These are phyloP conservation scores for Bjerkandera adusta DNA, from an alignment of 1,284 basidiomycete species.

Conservation along the genomic window DNA sequence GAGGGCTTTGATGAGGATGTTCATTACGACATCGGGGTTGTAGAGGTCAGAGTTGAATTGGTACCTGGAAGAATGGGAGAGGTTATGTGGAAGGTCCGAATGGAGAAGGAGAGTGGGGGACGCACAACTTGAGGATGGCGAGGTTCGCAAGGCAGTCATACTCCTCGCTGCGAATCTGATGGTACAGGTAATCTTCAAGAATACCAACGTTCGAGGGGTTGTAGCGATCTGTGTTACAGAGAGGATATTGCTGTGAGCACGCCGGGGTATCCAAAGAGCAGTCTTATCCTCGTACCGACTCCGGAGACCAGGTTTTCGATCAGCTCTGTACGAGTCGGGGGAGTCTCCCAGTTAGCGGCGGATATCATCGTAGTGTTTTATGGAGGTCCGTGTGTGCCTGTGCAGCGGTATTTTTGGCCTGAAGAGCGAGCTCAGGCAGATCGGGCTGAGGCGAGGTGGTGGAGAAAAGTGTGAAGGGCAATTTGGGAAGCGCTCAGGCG, in stretches of 20 bases:
- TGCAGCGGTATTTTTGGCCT: too few species aligned
- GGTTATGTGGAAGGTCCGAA: not conserved
- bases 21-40: conserved; percentile 90
- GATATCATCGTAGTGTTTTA: too few species aligned
- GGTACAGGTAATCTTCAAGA: conserved; percentile 92
- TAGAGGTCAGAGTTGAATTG: conserved; percentile 95
- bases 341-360: conserved; percentile 64
- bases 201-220: conserved; percentile 92
- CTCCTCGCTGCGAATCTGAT: conserved; percentile 86
- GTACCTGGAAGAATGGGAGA: conserved; percentile 59
- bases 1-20: conserved; percentile 93
- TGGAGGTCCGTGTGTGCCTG: too few species aligned
- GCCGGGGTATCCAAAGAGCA: not conserved
- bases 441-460: too few species aligned
- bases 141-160: conserved; percentile 95
- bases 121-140: conserved; percentile 81
- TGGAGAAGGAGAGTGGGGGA: conserved; percentile 11
- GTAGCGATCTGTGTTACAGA: conserved; percentile 75
- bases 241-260: too few species aligned
- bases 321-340: conserved; percentile 75
- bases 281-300: conserved; percentile 66
- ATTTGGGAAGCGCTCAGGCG: too few species aligned
- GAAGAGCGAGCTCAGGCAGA: too few species aligned
- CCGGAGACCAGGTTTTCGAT: conserved; percentile 91
- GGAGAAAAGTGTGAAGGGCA: too few species aligned